Evolutionary conservation across 176 grass and related monocot genomes (phyloP).

Genomic region (Lolium multiflorum): DNA sequence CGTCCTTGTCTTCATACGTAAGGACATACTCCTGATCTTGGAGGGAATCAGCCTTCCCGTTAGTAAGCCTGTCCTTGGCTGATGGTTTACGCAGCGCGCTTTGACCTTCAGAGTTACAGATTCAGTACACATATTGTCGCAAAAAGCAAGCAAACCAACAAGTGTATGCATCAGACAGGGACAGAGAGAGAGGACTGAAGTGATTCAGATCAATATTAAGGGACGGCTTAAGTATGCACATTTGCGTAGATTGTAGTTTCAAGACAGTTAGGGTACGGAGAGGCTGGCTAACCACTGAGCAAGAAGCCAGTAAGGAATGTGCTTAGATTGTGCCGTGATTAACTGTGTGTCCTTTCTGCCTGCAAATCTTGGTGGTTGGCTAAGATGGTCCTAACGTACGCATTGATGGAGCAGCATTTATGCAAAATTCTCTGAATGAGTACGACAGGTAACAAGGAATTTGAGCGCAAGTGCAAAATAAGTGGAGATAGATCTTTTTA

Average conservation of each 20-base stretch:
- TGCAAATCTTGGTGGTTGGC: neutral
- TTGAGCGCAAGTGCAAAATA: neutral
- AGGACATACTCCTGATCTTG: slow-evolving; percentile 76
- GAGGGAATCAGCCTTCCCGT: slow-evolving; percentile 57
- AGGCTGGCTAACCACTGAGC: neutral
- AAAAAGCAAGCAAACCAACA: neutral
- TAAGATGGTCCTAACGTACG: neutral
- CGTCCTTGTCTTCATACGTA: slow-evolving; percentile 82
- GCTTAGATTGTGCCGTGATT: neutral
- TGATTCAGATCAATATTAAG: neutral
- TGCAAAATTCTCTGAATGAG: neutral
- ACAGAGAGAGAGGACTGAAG: neutral
- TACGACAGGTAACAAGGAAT: neutral
- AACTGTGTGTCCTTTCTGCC: neutral
- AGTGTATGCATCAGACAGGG: neutral
- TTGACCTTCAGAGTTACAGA: slow-evolving; percentile 52
- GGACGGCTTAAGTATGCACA: too few species aligned
- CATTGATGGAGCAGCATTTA: neutral
- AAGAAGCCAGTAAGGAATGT: neutral
- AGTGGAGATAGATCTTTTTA: neutral
- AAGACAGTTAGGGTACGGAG: neutral
- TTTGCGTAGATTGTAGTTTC: neutral
- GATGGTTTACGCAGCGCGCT: slow-evolving; percentile 44
- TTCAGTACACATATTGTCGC: neutral
- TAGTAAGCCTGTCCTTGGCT: slow-evolving; percentile 51